Base-by-base conservation (phyloP, 202 grass and related monocot genomes). In the Brachypodium distachyon region DNA sequence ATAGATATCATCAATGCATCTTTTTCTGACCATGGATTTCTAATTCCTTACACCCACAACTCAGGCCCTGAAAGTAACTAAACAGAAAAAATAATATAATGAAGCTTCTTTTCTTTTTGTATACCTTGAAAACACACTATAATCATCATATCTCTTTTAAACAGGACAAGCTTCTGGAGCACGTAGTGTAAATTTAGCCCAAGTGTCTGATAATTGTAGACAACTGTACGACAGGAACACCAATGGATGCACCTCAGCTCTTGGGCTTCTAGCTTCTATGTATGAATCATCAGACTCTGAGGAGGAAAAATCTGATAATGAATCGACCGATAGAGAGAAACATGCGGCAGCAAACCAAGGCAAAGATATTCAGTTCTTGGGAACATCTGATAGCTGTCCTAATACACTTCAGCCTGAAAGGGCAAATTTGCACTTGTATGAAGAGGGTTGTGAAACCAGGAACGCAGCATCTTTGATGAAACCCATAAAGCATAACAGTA, bases 201-300 rank as follows among this genome's bases (percentile, higher is more conserved):
- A 90, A 81, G 83, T 83, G 58, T 82, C 72, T 67, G 89, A 89
- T 61, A 59, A 74, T 25, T 81, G 87, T 86, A 53, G 61, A 43
- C 47, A 85, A 77, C 67, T 90, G 43, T 91, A 87, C 56, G 49
- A 57, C 40, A 87, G 79, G 48, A 81, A 50, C 38, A 79, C 76
- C 47, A 66, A 62, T 72, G 58, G 73, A 67, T 57, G 74, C 25
- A 65, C 55, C 68, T 92, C 94, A 51, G 95, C 95, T 59, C 89
- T 99, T 59, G 87, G 88, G 70, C 92, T 99, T 84, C 78, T 99
- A 68, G 92, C 92, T 90, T 96, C 96, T 72, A 83, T 87, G 38
- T 99, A 99, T 78, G 81, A 74, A 7, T 83, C 74, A 47, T 93
- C 96, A 53, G 92, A 96, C 48, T 83, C 90, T 23, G 92, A 99